Evolutionary conservation across 2,329 filamentous ascomycete genomes (phyloP).

Genomic region (Colletotrichum orchidophilum): DNA sequence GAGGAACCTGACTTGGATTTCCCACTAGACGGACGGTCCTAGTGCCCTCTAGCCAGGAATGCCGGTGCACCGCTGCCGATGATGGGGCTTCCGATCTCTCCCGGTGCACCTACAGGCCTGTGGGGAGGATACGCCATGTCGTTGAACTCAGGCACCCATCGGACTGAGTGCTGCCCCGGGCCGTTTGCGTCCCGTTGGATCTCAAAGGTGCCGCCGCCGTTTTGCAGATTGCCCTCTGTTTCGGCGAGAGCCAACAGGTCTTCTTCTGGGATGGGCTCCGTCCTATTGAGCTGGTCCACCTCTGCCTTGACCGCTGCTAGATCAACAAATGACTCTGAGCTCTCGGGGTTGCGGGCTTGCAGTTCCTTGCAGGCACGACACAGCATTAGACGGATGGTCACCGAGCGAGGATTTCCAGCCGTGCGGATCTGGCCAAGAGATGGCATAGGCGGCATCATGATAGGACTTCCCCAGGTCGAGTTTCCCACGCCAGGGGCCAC

Average conservation of each 20-base stretch:
- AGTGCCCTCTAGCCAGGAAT: conserved; percentile 29
- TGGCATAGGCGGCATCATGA: conserved; percentile 24
- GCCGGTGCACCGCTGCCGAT: conserved; percentile 51
- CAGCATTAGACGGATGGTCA: conserved; percentile 77
- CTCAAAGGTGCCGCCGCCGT: conserved; percentile 91
- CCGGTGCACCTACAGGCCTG: conserved; percentile 65
- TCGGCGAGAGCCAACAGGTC: conserved; percentile 89
- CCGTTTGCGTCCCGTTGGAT: conserved; percentile 62
- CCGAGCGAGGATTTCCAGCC: conserved; percentile 38
- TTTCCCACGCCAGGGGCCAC: conserved; percentile 59
- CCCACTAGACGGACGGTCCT: conserved; percentile 17
- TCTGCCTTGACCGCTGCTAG: conserved; percentile 73
- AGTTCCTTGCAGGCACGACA: conserved; percentile 80
- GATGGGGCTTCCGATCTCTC: conserved; percentile 76
- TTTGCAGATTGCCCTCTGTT: conserved; percentile 85
- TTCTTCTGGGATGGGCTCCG: conserved; percentile 56
- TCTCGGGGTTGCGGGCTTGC: conserved; percentile 47
- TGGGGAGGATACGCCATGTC: conserved; percentile 48
- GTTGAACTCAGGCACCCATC: conserved; percentile 64
- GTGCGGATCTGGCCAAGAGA: conserved; percentile 19
- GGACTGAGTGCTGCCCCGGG: conserved; percentile 53
- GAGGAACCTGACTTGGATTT: not conserved
- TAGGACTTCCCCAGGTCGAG: conserved; percentile 45
- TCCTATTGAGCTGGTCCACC: conserved; percentile 40
- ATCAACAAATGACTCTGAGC: conserved; percentile 73